Evolutionary conservation across 495 filamentous ascomycete genomes (phyloP).

Genomic region (Terfezia boudieri): DNA sequence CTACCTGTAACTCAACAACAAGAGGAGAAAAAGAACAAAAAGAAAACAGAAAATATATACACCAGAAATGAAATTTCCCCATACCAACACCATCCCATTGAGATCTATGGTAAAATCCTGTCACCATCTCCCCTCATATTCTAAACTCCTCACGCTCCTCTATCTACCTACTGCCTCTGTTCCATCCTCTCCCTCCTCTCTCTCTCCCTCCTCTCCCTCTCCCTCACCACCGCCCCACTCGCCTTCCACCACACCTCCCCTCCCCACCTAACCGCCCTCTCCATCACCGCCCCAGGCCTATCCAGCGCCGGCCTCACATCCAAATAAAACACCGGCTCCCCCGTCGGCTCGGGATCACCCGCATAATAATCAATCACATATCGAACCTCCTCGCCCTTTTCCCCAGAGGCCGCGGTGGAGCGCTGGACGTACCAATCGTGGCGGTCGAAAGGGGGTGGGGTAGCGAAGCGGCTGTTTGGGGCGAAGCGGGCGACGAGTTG

Average conservation of each 20-base stretch:
- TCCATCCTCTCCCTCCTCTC: neutral
- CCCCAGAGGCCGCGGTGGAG: constrained; percentile 11
- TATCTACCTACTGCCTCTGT: neutral
- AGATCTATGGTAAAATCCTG: neutral
- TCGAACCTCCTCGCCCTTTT: constrained; percentile 45
- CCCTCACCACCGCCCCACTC: neutral
- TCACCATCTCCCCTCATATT: neutral
- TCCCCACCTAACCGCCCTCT: constrained; percentile 57
- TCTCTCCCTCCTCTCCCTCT: neutral
- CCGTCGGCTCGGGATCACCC: constrained; percentile 61
- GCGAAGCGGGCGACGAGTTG: neutral
- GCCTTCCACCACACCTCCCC: neutral
- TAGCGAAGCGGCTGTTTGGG: neutral
- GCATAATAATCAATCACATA: constrained; percentile 99
- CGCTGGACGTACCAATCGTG: neutral
- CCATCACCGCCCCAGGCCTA: constrained; percentile 51
- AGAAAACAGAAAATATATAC: neutral
- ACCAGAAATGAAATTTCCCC: neutral
- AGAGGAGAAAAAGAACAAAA: neutral
- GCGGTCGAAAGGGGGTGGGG: neutral
- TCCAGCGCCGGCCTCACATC: constrained; percentile 94
- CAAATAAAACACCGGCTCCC: constrained; percentile 87
- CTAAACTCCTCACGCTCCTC: neutral
- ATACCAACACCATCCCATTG: neutral
- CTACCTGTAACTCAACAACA: neutral